Base-by-base conservation (phyloP, 1,284 basidiomycete species). In the Volvariella volvacea region DNA sequence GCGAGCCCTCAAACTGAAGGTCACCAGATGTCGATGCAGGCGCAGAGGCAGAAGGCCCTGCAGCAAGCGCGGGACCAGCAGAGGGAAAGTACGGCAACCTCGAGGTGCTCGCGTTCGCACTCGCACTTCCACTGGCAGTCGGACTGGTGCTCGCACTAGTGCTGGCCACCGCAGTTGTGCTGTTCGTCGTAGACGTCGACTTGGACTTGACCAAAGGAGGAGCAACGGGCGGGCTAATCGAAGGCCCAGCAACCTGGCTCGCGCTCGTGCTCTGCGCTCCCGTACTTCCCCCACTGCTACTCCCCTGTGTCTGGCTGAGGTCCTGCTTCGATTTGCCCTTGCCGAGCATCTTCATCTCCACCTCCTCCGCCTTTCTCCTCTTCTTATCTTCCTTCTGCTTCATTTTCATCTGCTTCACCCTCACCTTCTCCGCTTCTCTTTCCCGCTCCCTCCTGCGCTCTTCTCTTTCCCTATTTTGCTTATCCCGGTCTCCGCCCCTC, bases 361-460 rank as follows among this genome's bases (percentile, higher is more conserved):
- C 50, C 51, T 58, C 50, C 28, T 41, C 62, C 47, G 51, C 50
- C 51, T 58, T 47, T 44, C 51, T 47, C 43, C 12, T 28, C 25
- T 12, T 6, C 25, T 28, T 28, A 28, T 28, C 25, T 12, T 28
- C 25, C 12, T 37, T 10, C 43, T 36, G 7, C 48, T 55, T 28
- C 47, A 43, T 7, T 30, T 53, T 37, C 34, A 16, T 36, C n/a
- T 36, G 34, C 16, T 60, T 62, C 12, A 44, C 48, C 43, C 61
- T 67, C 28, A 47, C 48, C 37, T 52, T 60, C 31, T 37, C 51
- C 20, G 42, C 50, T 38, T 47, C 51, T 42, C 55, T 53, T 30
- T 53, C 50, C 33, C 46, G 49, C 17, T 30, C 46, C 36, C 55
- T 42, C 34, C 49, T 51, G 20, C 50, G 51, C 45, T 51, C 50